Base-by-base conservation (phyloP, 805 yeast species). In the Saccharomycopsis sp. region DNA sequence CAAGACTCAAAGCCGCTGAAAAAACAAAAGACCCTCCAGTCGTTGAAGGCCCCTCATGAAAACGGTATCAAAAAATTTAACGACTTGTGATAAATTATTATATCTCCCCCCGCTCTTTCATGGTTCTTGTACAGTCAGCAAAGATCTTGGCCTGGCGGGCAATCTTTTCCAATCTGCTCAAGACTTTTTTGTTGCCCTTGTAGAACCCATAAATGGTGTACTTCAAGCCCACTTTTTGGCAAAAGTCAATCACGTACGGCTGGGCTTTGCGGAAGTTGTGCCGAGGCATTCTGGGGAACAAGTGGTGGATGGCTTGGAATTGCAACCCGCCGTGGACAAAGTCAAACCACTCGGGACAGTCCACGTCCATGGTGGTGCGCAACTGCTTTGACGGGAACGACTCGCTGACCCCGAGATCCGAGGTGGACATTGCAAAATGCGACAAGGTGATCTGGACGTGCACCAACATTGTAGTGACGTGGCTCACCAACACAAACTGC, bases 341-440 rank as follows among this genome's bases (percentile, higher is more conserved):
- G 57, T 86, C 96, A 36, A 86, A 67, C 95, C 95, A 86, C 48
- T 73, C 79, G 2, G 96, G 95, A 63, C 96, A 86, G 52, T 81
- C 89, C 25, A 86, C 95, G 56, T 86, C 96, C 95, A 86, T 87
- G 2, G 95, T 86, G 1, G 96, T 87, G 52, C 96, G 69, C 2
- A 86, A 55, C 60, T 86, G 95, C 49, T 92, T 70, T 46, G 81
- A 77, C 0, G 79, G 73, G 54, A 86, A 86, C 5, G 86, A 69
- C 57, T 86, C 96, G 32, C 79, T 70, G 6, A 75, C 71, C 1
- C 95, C 95, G 13, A 86, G 62, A 54, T 86, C 94, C 4, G 92
- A 70, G 0, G 95, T 87, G 1, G 94, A 82, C 94, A 86, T 87
- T 27, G 95, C 95, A 64, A 86, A 86, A 58, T 86, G 96, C 10